Evolutionary conservation across 2,329 filamentous ascomycete species (phyloP).

Genomic region (Dryadomyces sulphureus): DNA sequence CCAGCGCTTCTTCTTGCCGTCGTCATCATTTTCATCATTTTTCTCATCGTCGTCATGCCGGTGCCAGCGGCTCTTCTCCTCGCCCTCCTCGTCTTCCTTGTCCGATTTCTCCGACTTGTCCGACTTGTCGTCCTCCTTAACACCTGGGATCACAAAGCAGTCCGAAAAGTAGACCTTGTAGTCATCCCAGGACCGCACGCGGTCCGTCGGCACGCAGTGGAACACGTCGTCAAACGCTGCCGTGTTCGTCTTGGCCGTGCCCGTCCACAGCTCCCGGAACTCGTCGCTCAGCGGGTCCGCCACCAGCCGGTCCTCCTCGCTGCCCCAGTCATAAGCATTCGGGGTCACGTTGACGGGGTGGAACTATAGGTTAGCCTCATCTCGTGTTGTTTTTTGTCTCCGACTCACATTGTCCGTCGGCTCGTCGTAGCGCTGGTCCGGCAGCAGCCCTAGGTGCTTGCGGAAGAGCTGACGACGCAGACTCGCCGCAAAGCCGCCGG

Average conservation of each 20-base stretch:
- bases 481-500: constrained; percentile 59
- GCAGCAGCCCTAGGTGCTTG: constrained; percentile 74
- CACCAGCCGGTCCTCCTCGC: constrained; percentile 52
- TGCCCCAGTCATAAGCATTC: constrained; percentile 63
- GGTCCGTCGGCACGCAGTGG: constrained; percentile 60
- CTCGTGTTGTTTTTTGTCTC: not conserved
- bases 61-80: not conserved
- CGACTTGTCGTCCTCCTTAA: constrained; percentile 18
- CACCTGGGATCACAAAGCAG: constrained; percentile 46
- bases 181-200: constrained; percentile 54
- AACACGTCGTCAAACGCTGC: constrained; percentile 70
- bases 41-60: not conserved
- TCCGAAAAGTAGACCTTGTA: constrained; percentile 58
- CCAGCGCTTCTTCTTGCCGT: not conserved
- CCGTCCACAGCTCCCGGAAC: constrained; percentile 59
- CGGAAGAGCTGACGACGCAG: constrained; percentile 75
- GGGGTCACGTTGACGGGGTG: constrained; percentile 50
- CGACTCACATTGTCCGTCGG: constrained; percentile 49
- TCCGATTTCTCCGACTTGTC: constrained; percentile 12
- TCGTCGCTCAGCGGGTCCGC: constrained; percentile 55
- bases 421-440: constrained; percentile 52
- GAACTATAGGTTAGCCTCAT: constrained; percentile 24
- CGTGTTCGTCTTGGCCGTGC: constrained; percentile 62
- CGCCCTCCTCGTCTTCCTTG: constrained; percentile 18
- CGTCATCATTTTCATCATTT: too few relatives aligned